phyloP scores from a whole-genome alignment of 1,139 yeast genomes.

The Yamadazyma buinensis region DNA sequence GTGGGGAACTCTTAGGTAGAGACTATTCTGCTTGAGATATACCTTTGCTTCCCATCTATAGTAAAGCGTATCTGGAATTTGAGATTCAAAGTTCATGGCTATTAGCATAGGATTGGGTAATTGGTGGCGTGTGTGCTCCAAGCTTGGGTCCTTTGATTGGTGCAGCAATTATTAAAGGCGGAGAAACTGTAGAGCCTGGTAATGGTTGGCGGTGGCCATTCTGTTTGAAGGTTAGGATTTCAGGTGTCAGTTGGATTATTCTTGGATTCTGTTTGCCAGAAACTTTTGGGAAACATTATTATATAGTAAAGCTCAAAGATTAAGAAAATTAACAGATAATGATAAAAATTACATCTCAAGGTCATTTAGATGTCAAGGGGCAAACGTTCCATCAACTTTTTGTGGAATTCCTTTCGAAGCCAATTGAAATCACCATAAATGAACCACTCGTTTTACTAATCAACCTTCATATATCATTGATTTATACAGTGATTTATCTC shows the following conservation, averaged over 20 bases:
- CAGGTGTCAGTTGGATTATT: conserved; percentile 24
- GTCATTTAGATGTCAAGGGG: conserved; percentile 22
- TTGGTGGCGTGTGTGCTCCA: conserved; percentile 35
- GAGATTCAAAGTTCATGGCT: no score
- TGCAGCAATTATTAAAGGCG: conserved; percentile 17
- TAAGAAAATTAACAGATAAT: conserved; percentile 34
- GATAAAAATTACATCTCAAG: conserved; percentile 25
- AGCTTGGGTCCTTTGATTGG: conserved; percentile 37
- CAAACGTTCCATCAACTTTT: conserved; percentile 20
- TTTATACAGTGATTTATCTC: conserved; percentile 51
- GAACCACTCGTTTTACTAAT: conserved; percentile 47
- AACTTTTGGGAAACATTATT: conserved; percentile 29
- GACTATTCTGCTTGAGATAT: no score
- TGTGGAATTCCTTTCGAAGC: conserved; percentile 46
- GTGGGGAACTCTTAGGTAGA: no score
- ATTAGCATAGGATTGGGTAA: conserved; percentile 35
- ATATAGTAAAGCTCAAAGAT: conserved; percentile 32
- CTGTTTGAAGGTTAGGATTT: conserved; percentile 33
- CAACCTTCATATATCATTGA: conserved; percentile 48
- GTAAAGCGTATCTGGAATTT: no score
- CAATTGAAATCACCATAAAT: conserved; percentile 37
- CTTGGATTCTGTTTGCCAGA: conserved; percentile 32
- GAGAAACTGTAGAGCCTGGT: conserved; percentile 4
- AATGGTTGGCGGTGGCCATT: conserved; percentile 35
- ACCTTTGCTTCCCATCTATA: no score